Conservation (phyloP, 2,329 filamentous ascomycete genomes). For the Diaporthe velutina region DNA sequence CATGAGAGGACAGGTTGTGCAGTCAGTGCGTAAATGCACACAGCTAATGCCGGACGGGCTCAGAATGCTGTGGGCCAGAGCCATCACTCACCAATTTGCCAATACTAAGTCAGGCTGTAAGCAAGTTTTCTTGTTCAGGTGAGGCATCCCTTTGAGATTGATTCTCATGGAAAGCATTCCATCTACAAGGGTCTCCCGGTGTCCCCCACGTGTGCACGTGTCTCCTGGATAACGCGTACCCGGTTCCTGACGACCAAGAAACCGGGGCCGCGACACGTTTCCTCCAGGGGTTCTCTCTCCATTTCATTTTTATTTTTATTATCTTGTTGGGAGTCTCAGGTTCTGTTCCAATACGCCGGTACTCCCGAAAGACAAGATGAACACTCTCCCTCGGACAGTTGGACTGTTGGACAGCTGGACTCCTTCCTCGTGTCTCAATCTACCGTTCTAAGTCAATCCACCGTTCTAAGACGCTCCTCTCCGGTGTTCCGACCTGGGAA, state of each 20-base stretch:
- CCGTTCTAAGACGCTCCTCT: neutral
- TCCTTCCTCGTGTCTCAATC: neutral
- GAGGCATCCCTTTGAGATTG: neutral
- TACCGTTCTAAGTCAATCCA: neutral
- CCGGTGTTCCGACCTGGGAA: no score
- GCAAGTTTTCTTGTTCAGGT: neutral
- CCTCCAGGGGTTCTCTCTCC: neutral
- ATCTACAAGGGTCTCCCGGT: constrained; percentile 15
- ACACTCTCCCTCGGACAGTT: neutral
- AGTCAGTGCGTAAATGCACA: neutral
- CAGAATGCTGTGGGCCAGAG: neutral
- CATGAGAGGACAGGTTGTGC: neutral
- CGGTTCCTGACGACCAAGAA: neutral
- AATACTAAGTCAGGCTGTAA: neutral
- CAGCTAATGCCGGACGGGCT: neutral
- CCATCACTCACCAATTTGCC: neutral
- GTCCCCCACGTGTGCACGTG: constrained; percentile 8
- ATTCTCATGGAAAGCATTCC: neutral
- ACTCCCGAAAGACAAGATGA: neutral
- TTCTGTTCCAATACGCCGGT: constrained; percentile 1
- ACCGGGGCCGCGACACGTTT: neutral
- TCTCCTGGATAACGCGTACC: constrained; percentile 6
- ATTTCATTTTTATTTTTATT: constrained; percentile 10
- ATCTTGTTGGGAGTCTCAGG: neutral
- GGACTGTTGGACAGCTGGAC: neutral